phyloP scores from a whole-genome alignment of 176 grass and related monocot species.

The Oropetium thomaeum region DNA sequence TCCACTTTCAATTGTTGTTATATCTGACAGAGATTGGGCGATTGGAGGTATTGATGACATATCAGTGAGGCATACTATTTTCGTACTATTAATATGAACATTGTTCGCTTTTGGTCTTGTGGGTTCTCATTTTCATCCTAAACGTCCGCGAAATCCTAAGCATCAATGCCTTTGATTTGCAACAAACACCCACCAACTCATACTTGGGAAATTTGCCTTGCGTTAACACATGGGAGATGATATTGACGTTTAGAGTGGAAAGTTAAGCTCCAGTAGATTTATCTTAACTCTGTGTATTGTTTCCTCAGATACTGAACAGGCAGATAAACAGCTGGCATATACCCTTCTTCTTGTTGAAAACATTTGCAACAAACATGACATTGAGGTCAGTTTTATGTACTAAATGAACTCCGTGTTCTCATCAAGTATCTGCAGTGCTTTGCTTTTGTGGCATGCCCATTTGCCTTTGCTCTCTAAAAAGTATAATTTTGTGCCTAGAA shows the following conservation, averaged over 20 bases:
- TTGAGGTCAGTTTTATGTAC: slow-evolving; percentile 61
- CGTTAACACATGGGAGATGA: background rate
- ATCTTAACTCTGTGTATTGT: slow-evolving; percentile 13
- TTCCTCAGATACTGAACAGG: slow-evolving; percentile 73
- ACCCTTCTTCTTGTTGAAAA: slow-evolving; percentile 91
- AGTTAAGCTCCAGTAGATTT: background rate
- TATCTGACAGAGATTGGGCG: slow-evolving; percentile 85
- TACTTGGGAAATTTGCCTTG: background rate
- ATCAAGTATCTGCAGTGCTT: slow-evolving; percentile 10
- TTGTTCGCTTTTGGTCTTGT: background rate
- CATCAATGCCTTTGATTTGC: background rate
- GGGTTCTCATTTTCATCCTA: background rate
- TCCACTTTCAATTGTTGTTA: slow-evolving; percentile 76
- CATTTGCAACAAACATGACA: slow-evolving; percentile 80
- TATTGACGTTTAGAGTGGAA: background rate
- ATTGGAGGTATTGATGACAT: slow-evolving; percentile 57
- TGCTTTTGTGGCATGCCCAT: slow-evolving; percentile 11
- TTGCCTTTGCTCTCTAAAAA: background rate
- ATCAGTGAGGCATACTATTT: slow-evolving; percentile 3
- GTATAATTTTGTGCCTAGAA: background rate
- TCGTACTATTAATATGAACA: background rate
- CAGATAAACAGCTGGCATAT: slow-evolving; percentile 93
- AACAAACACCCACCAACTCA: background rate
- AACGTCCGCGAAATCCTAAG: background rate
- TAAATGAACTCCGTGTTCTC: slow-evolving; percentile 8